These are phyloP conservation scores for Papiliotrema fonsecae DNA, from an alignment of 1,284 basidiomycete species.

Conservation along the genomic window DNA sequence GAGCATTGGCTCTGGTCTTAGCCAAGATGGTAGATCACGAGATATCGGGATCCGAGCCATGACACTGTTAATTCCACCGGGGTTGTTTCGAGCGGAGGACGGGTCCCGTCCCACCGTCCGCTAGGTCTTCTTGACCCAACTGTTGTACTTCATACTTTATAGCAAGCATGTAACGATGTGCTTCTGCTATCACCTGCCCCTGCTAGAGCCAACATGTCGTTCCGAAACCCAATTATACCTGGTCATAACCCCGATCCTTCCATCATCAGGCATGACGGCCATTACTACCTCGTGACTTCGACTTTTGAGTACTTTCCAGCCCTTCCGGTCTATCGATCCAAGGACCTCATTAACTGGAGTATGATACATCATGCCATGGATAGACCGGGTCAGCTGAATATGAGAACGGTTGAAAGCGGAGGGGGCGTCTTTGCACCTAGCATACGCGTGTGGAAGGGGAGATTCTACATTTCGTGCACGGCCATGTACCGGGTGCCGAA, in stretches of 20 bases:
- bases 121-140: no score
- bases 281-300: slow-evolving; percentile 26
- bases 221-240: slow-evolving; percentile 23
- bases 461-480: slow-evolving; percentile 19
- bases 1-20: slow-evolving; percentile 18
- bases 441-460: slow-evolving; percentile 17
- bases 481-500: neutral
- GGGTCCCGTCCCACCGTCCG: no score
- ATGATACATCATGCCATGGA: slow-evolving; percentile 24
- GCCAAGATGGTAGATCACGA: slow-evolving; percentile 14
- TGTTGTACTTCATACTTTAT: no score
- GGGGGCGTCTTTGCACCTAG: slow-evolving; percentile 26
- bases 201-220: neutral
- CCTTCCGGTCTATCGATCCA: slow-evolving; percentile 27
- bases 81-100: no score
- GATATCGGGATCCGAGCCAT: no score
- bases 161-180: no score
- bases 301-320: slow-evolving; percentile 29
- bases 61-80: no score
- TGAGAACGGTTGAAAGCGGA: slow-evolving; percentile 20
- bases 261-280: slow-evolving; percentile 18
- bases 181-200: no score
- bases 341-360: slow-evolving; percentile 26
- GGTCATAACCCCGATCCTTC: slow-evolving; percentile 35
- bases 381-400: slow-evolving; percentile 16